Evolutionary conservation across 768 basidiomycete genomes (phyloP), one percentile per base, ranked within the genome.

Genomic region (Trametes elegans): DNA sequence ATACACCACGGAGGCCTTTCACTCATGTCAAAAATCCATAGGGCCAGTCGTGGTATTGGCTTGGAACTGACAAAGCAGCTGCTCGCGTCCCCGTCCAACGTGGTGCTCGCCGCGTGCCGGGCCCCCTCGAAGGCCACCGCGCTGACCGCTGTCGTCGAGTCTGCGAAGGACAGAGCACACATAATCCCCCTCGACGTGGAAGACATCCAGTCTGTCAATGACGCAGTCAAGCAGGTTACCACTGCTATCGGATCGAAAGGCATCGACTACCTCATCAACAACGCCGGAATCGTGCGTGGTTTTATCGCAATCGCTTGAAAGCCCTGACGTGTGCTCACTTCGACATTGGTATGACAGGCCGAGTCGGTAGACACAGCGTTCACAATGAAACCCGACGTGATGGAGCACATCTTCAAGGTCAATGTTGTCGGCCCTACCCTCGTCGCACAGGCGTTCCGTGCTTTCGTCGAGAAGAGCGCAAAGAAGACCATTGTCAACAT

Each of bases 201-300:
- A 26, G 60, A 69, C 32, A 47, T 63, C 42, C 54, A 50, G 18
- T 62, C 64, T 23, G 67, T 73, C 51, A 55, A 64, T 10, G 62
- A 43, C 1, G 64, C 68, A 10, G 61, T 55, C 5, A 54, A 57
- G 31, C 23, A 50, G 5, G 64, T 68, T 24, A 62, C 59, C 28
- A 59, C 53, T 34, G 50, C 71, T 19, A 55, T 75, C 19, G 64
- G 56, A 5, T 57, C 53, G 23, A 57, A 51, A 23, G 72, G 74
- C 8, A 57, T 76, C 6, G 71, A 76, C 56, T 74, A 71, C 45
- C 61, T 76, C 24, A 57, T 74, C 48, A 76, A 73, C 60, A 74
- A 73, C 34, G 72, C 74, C 3, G 74, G 58, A 1, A 56, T 73
- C 24, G 73, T 58, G 24, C 26, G 57, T 46, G 5, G 9, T 16